Base-by-base conservation (phyloP, 2,329 filamentous ascomycete genomes). In the Grosmannia huntii region DNA sequence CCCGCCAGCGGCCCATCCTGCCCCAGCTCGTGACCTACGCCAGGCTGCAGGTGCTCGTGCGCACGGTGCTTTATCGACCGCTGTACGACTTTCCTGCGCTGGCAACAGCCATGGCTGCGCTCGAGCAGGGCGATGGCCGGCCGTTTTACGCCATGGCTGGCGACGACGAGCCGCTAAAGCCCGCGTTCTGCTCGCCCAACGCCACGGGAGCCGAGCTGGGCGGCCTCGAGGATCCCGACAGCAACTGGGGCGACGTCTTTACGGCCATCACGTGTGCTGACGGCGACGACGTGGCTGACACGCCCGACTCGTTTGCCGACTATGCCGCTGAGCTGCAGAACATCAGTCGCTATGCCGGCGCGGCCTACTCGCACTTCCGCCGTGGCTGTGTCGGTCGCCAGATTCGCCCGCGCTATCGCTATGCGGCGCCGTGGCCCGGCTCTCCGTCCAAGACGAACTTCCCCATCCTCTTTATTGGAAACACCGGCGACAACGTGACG, bases 1-100 rank as follows among this genome's bases (percentile, higher is more conserved):
- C 50, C 16, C 50, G 50, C 19, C 27, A 33, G 27, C 44, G 38
- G n/a, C 71, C 73, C 0, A 69, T 70, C n/a, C 66, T 78, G 44
- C 76, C 77, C 0, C 67, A 73, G 58, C 63, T 80, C 19, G 66
- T 81, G 53, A 79, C 76, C 2, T 79, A 78, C 67, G 74, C 72
- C 31, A 70, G 72, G 55, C 61, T 80, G 41, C 74, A 76, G 64
- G 65, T 68, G 7, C 67, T 77, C 12, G 71, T 76, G 14, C 71
- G 72, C 5, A 68, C 68, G 1, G 65, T 70, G 3, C 64, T 79
- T 27, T 80, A 80, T 64, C 66, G 68, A 33, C 76, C 77, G 0
- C 68, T 76, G 4, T 62, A 63, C 53, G 65, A 66, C 44, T 77
- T 78, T 60, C 68, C 69, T 19, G 62, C 59, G 27, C 68, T 80